Conservation (phyloP, 192 early-diverging fungal genomes). For the Entrophospora sp. region DNA sequence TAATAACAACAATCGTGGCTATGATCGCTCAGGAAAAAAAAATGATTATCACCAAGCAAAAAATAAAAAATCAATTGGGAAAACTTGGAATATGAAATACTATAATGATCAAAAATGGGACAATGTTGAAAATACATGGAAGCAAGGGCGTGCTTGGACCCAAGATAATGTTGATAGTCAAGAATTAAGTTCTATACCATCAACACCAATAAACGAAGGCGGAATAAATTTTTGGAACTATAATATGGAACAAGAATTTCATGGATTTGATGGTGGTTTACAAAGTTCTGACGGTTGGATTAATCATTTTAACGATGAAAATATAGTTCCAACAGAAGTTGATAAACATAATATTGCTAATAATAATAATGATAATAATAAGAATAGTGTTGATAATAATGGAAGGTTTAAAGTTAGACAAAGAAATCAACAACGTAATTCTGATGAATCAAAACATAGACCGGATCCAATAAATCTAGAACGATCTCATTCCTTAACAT, state of each 20-base stretch:
- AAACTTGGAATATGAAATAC: background rate
- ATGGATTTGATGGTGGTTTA: slow-evolving; percentile 1
- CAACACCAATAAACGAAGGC: background rate
- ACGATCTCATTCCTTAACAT: background rate
- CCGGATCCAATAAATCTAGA: background rate
- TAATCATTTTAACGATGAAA: slow-evolving; percentile 5
- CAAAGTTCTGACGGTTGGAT: background rate
- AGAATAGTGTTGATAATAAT: too few relatives aligned
- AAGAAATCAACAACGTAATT: background rate
- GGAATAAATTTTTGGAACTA: background rate
- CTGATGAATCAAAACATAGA: background rate
- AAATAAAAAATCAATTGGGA: too few relatives aligned
- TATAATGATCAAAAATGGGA: background rate
- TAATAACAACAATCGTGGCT: too few relatives aligned
- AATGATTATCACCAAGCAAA: too few relatives aligned
- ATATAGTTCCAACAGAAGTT: background rate
- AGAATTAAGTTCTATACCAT: background rate
- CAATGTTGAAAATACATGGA: background rate
- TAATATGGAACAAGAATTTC: background rate
- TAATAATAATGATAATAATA: too few relatives aligned
- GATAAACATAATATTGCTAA: too few relatives aligned
- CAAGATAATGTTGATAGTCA: background rate
- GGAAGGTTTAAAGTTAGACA: background rate
- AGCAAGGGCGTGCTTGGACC: background rate
- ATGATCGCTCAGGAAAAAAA: too few relatives aligned